A percentile compares a stretch with the other conserved stretches of the same genome.
Evolutionary conservation across 306 rosid genomes (phyloP).

Genomic region (Castanea sativa): DNA sequence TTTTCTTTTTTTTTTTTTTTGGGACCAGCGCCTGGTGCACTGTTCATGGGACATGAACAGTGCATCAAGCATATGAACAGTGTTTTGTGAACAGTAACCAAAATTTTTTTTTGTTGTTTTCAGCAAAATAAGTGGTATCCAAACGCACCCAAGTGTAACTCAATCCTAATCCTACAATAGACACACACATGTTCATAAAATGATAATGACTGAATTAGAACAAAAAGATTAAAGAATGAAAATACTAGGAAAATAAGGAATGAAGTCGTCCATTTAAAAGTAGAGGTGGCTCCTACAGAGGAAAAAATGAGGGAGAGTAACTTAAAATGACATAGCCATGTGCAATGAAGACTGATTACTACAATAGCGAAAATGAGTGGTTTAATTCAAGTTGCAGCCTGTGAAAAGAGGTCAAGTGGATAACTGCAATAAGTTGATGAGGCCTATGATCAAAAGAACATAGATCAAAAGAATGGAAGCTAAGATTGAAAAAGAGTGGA

Average conservation of each 20-base stretch:
- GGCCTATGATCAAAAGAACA: background rate
- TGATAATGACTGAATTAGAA: no score
- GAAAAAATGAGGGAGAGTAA: background rate
- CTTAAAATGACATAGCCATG: background rate
- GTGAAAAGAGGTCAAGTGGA: background rate
- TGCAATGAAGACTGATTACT: background rate
- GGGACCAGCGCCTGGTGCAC: no score
- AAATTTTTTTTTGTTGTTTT: no score
- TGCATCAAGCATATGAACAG: no score
- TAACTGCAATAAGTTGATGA: no score
- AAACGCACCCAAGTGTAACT: no score
- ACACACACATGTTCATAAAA: no score
- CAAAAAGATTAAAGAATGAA: background rate
- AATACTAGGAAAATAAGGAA: background rate
- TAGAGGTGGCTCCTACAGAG: background rate
- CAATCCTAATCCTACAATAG: no score
- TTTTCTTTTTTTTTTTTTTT: no score
- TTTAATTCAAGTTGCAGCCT: background rate
- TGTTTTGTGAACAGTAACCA: no score
- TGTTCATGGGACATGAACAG: no score
- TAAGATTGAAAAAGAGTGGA: background rate
- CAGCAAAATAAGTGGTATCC: no score
- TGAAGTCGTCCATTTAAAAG: background rate
- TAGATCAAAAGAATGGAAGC: background rate
- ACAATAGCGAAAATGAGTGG: background rate